Evolutionary conservation across 2,329 filamentous ascomycete species (phyloP), one percentile per base, ranked within the genome.

Genomic region (Alternaria viburni): DNA sequence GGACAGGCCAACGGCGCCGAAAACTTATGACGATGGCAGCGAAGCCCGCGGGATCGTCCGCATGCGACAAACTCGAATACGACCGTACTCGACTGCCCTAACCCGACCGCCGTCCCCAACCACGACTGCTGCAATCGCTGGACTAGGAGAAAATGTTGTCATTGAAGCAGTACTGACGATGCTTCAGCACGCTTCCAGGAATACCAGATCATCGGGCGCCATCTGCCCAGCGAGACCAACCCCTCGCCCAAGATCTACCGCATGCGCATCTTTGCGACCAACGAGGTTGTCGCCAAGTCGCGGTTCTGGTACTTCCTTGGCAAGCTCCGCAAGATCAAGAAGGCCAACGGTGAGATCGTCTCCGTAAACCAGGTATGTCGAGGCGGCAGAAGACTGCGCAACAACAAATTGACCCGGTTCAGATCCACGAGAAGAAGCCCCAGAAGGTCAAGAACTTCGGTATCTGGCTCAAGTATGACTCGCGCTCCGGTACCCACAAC

Each of bases 391-490:
- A 36, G 43, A 23, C 15, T 13, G 25, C 15, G 45, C 30, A 30
- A 44, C 23, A 11, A 36, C 30, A 62, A 23, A 49, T 66, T 77
- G 63, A 77, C 59, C 54, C 26, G 26, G 55, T 41, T 41, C 17
- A 97, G 94, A 96, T 99, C 88, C 86, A 89, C 86, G 96, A 99
- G 93, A 98, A 98, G 91, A 93, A 93, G 85, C 96, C 96, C 80
- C 88, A 94, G 82, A 97, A 97, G 89, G 94, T 99, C 90, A 99
- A 99, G 93, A 99, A 97, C 92, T 98, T 99, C 84, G 96, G 96
- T 84, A 91, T 99, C 90, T 99, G 96, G 96, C 91, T 99, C 87
- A 94, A 96, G 83, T 99, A 99, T 88, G 95, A 99, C 88, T 99
- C 96, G 70, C 95, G 96, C 86, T 98, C 96, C 80, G 96, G 96